Base-by-base conservation (phyloP, 1,284 basidiomycete genomes). In the Leccinum fallax region DNA sequence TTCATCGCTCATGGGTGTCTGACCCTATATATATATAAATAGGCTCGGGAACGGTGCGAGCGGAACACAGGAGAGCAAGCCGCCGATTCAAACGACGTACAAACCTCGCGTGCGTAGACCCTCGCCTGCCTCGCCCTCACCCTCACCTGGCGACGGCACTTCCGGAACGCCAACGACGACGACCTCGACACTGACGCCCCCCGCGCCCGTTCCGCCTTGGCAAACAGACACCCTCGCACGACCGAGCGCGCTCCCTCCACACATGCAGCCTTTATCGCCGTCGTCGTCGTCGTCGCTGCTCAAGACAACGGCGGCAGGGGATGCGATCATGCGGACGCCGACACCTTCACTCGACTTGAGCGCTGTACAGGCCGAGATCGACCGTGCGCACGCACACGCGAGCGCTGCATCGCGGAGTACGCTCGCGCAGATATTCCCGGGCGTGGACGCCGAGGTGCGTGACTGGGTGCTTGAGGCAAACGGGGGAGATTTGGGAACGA, bases 381-480 rank as follows among this genome's bases (percentile, higher is more conserved):
- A 94, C 70, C 78, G 79, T 21, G 89, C 89, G 46, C 87, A 91
- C 69, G 85, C 86, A 63, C 82, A 86, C 57, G 89, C 88, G 40
- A 83, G 84, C 26, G 81, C 79, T 16, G 89, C 89, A 13, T 82
- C 88, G 54, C 77, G 79, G 61, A 86, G 88, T 67, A 96, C 94
- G 24, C 77, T 96, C 64, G 77, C 83, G 63, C 93, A 95, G 77
- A 95, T 96, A 65, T 97, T 97, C 83, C 94, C 94, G 1, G 76
- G 76, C 6, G 80, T 92, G 66, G 94, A 96, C 70, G 74, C 76
- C 57, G 95, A 95, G 75, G 85, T 97, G 38, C 82, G 94, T 55
- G 92, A 94, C 66, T 89, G 86, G 82, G 93, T 97, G 38, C 77
- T 97, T 60, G 90, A 96, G 71, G 90, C 90, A 46, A 94, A 94